Base-by-base conservation (phyloP, 1,284 basidiomycete species). In the Cystobasidium pallidum region DNA sequence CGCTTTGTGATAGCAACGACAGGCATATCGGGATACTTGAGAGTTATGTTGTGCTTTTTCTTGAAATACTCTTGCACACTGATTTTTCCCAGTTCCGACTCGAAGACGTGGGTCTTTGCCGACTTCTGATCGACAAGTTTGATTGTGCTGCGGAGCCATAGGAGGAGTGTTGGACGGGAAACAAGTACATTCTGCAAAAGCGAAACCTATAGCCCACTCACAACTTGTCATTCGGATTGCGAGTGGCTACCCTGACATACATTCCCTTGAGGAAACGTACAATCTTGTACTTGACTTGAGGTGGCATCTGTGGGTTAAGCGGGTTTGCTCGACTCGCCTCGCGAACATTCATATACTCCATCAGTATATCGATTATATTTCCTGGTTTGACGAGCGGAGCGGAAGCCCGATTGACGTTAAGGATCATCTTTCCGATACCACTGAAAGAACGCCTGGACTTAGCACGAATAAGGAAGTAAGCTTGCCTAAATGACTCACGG, bases 21-120 rank as follows among this genome's bases (percentile, higher is more conserved):
- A 26, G 66, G 66, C 52, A 67, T 24, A 32, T 67, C 52, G 17
- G 66, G 66, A n/a, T 55, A 28, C 19, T 59, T 58, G 36, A 67
- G 54, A 3, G 21, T 67, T 10, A 67, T 45, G 26, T 67, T 67
- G 17, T 67, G 55, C 36, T 41, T 67, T 8, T n/a, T 13, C 21
- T 24, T 30, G 26, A 58, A 67, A 21, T 67, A 58, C 4, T 57
- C 41, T 8, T 47, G 11, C 1, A 67, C 55, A 28, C 24, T 57
- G 1, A 39, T 58, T 58, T 59, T 45, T 7, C 66, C 54, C 30
- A 41, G 30, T n/a, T 67, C 66, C 1, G n/a, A 24, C 1, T 67
- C 55, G 28, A 67, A 67, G 15, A 26, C 28, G 39, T 54, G 54
- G 21, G 30, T 30, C 26, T 17, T 34, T 6, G 66, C 66, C n/a